Percentiles rank a stretch among this genome's conserved stretches.
phyloP scores from a whole-genome alignment of 495 filamentous ascomycete species.

The Gamarada debralockiae region DNA sequence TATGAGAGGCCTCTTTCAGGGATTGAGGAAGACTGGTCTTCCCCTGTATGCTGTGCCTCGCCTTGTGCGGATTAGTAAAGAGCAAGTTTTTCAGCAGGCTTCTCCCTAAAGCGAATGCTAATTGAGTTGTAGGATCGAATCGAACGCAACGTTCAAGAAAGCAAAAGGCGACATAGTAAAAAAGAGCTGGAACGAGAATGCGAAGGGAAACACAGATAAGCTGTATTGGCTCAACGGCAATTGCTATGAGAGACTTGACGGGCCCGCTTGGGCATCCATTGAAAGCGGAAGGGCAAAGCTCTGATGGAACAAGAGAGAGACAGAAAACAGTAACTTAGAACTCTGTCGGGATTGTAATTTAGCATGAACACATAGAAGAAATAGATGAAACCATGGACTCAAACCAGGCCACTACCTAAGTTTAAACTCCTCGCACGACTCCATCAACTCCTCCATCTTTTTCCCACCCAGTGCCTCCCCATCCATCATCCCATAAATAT shows the following conservation, averaged over 20 bases:
- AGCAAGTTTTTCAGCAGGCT: conserved; percentile 33
- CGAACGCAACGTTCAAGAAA: conserved; percentile 50
- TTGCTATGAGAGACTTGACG: conserved; percentile 37
- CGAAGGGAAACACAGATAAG: conserved; percentile 34
- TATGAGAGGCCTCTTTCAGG: conserved; percentile 32
- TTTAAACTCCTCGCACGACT: no score
- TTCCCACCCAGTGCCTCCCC: no score
- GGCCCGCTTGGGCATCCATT: conserved; percentile 38
- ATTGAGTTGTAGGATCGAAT: conserved; percentile 34
- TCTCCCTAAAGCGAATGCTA: not conserved
- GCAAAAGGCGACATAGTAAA: conserved; percentile 44
- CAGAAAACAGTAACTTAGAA: no score
- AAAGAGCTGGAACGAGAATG: conserved; percentile 40
- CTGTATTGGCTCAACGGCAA: conserved; percentile 46
- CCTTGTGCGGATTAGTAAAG: conserved; percentile 45
- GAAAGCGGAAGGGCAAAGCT: conserved; percentile 43
- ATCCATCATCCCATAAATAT: no score
- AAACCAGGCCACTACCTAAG: no score
- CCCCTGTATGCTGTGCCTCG: conserved; percentile 46
- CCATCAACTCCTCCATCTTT: no score
- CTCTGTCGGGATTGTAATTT: no score
- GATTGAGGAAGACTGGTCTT: conserved; percentile 45
- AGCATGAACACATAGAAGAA: no score
- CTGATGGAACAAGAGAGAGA: conserved; percentile 18
- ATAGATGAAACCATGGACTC: no score